Conservation (phyloP, 169 alveolate genomes). For the Plasmodium gonderi region DNA sequence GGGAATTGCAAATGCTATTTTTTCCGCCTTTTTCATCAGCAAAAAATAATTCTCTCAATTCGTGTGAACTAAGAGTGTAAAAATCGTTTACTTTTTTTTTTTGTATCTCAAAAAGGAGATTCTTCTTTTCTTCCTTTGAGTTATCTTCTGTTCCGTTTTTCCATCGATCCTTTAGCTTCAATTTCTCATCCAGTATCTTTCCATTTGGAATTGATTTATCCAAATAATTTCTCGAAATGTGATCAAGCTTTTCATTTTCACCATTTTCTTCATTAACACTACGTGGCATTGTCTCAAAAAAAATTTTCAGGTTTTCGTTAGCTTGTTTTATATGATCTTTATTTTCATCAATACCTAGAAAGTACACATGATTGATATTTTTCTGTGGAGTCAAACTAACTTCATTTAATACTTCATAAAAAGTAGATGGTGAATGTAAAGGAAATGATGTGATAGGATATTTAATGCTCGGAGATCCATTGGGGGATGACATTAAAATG, state of each 20-base stretch:
- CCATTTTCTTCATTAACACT: conserved; percentile 7
- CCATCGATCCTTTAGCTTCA: too few species aligned
- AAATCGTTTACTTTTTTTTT: not conserved
- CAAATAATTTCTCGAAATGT: not conserved
- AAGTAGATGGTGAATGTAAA: conserved; percentile 54
- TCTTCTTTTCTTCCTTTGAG: not conserved
- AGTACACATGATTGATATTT: conserved; percentile 14
- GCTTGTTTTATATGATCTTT: conserved; percentile 20
- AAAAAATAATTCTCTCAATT: conserved; percentile 15
- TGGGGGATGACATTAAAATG: conserved; percentile 33
- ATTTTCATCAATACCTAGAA: conserved; percentile 51
- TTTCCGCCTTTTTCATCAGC: not conserved
- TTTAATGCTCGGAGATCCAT: conserved; percentile 66
- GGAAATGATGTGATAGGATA: conserved; percentile 62
- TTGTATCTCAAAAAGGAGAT: not conserved
- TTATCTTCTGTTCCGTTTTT: not conserved
- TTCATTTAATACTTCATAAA: conserved; percentile 55
- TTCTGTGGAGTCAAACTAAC: not conserved
- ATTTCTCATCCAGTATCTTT: too few species aligned
- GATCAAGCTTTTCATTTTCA: not conserved
- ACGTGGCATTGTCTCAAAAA: conserved; percentile 26
- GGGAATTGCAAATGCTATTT: not conserved
- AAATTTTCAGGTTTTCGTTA: conserved; percentile 13
- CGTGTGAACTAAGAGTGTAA: not conserved
- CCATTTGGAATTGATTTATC: not conserved